Evolutionary conservation across 768 basidiomycete species (phyloP).

Genomic region (Leucocoprinus sp.): DNA sequence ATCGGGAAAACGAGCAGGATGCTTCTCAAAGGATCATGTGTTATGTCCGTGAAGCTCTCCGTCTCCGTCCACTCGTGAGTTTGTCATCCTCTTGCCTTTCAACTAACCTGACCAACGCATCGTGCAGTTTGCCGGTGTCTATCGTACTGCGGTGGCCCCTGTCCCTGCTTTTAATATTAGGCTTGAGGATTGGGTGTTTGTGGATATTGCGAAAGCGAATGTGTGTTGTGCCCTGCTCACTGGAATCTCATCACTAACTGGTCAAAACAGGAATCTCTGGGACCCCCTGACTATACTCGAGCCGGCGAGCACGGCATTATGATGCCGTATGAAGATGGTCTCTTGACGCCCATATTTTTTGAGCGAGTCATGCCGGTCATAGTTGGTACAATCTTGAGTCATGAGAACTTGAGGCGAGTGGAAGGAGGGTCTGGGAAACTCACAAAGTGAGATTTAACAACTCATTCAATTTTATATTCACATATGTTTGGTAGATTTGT

Average conservation of each 20-base stretch:
- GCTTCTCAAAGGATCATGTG: conserved; percentile 25
- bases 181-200: conserved; percentile 26
- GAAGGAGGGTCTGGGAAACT: conserved; percentile 31
- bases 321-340: conserved; percentile 13
- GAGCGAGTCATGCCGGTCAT: conserved; percentile 34
- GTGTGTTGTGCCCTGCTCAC: conserved; percentile 11
- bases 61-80: conserved; percentile 30
- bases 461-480: not conserved
- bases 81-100: not conserved
- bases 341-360: conserved; percentile 32
- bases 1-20: conserved; percentile 18
- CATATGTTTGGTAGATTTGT: conserved; percentile 21
- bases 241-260: not conserved
- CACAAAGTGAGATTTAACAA: conserved; percentile 22
- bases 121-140: conserved; percentile 31
- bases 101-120: not conserved
- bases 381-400: conserved; percentile 35
- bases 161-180: conserved; percentile 19
- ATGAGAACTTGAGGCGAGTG: conserved; percentile 31
- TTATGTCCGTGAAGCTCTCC: conserved; percentile 40
- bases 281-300: conserved; percentile 17
- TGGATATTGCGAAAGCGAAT: conserved; percentile 30
- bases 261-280: conserved; percentile 1
- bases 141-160: conserved; percentile 27
- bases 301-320: conserved; percentile 20